Evolutionary conservation across 305 asterid genomes (phyloP), one percentile per base, ranked within the genome.

Genomic region (Fraxinus baroniana): DNA sequence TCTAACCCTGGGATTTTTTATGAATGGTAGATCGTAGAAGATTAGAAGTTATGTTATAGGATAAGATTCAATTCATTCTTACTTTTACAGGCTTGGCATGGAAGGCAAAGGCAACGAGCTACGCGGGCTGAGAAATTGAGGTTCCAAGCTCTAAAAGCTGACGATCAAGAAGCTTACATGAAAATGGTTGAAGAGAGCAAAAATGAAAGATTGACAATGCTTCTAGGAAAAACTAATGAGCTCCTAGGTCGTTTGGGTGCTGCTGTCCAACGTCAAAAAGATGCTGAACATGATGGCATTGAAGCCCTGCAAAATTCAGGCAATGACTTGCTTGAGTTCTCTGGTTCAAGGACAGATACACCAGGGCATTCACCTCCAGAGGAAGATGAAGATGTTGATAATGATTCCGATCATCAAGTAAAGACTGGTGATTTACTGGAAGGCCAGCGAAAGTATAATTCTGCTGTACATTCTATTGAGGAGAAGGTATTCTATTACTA

Each of bases 81-180:
- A 74, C 20, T 79, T 78, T 84, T 8, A 49, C 88, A 97, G 99
- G 97, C 98, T 80, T 97, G 99, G 99, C 99, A 97, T 90, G 98
- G 93, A 83, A 94, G 97, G 88, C 93, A 94, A 85, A 91, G 96
- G 89, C 99, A 97, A 86, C 94, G 98, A 84, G 99, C 98, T 83
- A 91, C 98, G 60, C 90, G 99, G 68, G 97, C 97, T 79, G 98
- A 97, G 86, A 94, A 94, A 83, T 72, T 94, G 93, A 91, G 99
- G 92, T 92, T 93, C 84, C 99, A 94, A 92, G 99, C 99, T 87
- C 86, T 97, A 83, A 97, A 92, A 90, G 94, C 98, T 52, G 99
- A 93, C 86, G 99, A 97, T 89, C 99, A 94, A 87, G 99, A 97
- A 92, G 99, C 99, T 84, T 97, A 97, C 89, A 91, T 93, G 98